Evolutionary conservation across 1,139 yeast species (phyloP), one percentile per base, ranked within the genome.

Genomic region (Blastobotrys aristatus): DNA sequence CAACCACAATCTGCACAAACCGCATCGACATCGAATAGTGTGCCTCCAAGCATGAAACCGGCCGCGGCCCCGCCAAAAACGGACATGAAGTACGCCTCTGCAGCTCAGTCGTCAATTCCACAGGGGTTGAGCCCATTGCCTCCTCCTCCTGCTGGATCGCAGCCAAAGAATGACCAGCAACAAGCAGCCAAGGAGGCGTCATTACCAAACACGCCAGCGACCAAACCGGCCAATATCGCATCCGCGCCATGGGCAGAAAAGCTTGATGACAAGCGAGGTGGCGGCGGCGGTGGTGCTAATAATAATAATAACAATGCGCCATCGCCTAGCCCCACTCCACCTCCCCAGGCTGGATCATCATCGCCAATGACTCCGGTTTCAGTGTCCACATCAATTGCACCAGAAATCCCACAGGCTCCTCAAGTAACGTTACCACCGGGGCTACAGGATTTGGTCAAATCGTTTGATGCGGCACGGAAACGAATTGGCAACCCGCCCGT

Each of bases 1-100:
- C 26, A 36, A 13, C 13, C 44, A 10, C 16, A 17, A 29, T 26
- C 34, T 35, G 18, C 14, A 45, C 18, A n/a, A 24, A 31, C 34
- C 11, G 40, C 33, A 37, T 27, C 39, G 35, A 24, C 43, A 37
- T 24, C 33, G 17, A 7, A 43, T 11, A 22, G n/a, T n/a, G n/a
- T 43, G n/a, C 43, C 67, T 16, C 69, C 71, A 46, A 44, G 2
- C 66, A 48, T 80, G 54, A 80, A 79, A 61, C 87, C 87, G 2
- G 86, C 87, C 0, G 75, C 82, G 0, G 75, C 82, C n/a, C 87
- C 87, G n/a, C 68, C 79, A 10, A 75, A 77, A 44, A 72, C 76
- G 2, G 84, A 78, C 49, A 69, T 84, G 52, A 82, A 82, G 57
- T 84, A 88, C 77, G 77, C 92, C 0, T 76, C 83, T 0, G 85